Base-by-base conservation (phyloP, 1,284 basidiomycete species). In the Irpex sp. region DNA sequence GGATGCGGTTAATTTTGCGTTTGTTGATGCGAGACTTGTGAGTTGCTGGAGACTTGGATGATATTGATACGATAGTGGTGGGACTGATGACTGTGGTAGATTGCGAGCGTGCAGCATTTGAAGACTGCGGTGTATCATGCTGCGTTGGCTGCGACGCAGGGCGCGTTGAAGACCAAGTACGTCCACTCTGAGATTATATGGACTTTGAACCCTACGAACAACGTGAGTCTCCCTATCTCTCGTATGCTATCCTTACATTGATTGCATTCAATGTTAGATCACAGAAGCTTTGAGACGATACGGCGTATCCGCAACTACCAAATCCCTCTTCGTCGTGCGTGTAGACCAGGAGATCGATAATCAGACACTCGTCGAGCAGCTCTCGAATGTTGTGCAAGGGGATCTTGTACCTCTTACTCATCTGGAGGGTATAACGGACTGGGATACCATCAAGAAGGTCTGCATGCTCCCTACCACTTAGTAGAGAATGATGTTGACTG, bases 111-210 rank as follows among this genome's bases (percentile, higher is more conserved):
- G 12, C 67, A 86, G 57, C 93, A 96, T 71, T 77, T 96, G 6
- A 84, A 90, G 68, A 93, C 90, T 0, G 94, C 91, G 0, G 80
- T 94, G 8, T 82, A 88, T 58, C 90, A 94, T 66, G 90, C 94
- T 0, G 77, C 93, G 5, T 76, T 96, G 10, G 84, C 91, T 0
- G 80, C 83, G n/a, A 73, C 81, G 1, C 81, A 86, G 51, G 76
- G 75, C 18, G 66, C 75, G 0, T 75, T 94, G 61, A 80, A 86
- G 54, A 93, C 92, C 2, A 90, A 87, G 73, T 90, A 90, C 0
- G 77, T 93, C 0, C 92, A 96, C 71, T 93, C 91, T 0, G 94
- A 97, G 72, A 82, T 97, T 58, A 78, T 97, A 10, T 93, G 90
- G 80, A 77, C 83, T 18, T 78, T 97, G 53, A 92, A 90, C 66